Conservation (phyloP, 2,329 filamentous ascomycete species). For the Diaporthe citriasiana region DNA sequence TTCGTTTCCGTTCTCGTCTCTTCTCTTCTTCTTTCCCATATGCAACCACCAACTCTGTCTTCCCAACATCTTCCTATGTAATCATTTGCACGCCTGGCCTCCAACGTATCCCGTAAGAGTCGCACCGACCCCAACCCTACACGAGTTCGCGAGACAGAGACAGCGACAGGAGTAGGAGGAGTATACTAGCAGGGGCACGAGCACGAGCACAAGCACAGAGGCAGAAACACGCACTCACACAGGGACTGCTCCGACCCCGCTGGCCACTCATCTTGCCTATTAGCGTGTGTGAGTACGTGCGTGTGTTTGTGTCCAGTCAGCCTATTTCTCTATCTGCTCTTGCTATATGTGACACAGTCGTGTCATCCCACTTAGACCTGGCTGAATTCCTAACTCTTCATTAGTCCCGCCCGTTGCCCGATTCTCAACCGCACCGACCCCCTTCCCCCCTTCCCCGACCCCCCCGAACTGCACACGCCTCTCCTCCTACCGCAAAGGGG, state of each 20-base stretch:
- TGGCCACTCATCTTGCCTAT: neutral
- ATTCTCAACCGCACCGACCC: constrained; percentile 22
- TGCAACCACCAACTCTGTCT: neutral
- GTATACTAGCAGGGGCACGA: neutral
- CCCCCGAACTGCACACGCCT: neutral
- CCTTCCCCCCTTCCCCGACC: neutral
- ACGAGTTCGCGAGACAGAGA: neutral
- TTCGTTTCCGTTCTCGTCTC: neutral
- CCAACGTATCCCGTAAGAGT: neutral
- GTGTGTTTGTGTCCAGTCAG: constrained; percentile 14
- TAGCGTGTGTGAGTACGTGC: neutral
- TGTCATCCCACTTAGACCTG: constrained; percentile 21
- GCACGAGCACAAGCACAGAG: constrained; percentile 18
- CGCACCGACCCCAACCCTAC: constrained; percentile 22
- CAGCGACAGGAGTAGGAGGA: neutral
- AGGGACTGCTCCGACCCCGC: constrained; percentile 21
- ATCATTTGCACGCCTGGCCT: constrained; percentile 1
- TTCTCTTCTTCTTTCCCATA: neutral
- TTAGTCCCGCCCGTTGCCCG: constrained; percentile 21
- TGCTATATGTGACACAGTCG: constrained; percentile 18
- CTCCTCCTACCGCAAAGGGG: constrained; percentile 22
- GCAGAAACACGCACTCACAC: constrained; percentile 1
- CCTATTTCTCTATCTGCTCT: constrained; percentile 9
- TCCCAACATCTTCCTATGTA: neutral
- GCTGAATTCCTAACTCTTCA: constrained; percentile 16